These are phyloP conservation scores for Pisolithus marmoratus DNA, from an alignment of 768 basidiomycete genomes.

Conservation along the genomic window DNA sequence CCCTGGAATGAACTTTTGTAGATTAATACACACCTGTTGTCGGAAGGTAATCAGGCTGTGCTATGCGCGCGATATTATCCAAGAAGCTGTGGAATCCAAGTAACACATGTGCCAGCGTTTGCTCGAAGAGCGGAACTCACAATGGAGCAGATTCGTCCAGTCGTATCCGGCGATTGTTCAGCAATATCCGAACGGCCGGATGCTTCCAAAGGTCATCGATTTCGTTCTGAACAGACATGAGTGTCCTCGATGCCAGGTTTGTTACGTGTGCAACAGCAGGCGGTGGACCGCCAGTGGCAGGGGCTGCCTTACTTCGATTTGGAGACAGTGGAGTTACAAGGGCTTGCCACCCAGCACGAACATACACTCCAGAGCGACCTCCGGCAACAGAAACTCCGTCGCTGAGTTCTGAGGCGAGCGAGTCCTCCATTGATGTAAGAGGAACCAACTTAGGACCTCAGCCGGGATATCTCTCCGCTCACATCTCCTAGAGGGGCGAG, in stretches of 20 bases:
- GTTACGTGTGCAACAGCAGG: slow-evolving; percentile 38
- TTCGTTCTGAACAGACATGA: slow-evolving; percentile 44
- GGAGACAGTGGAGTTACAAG: slow-evolving; percentile 39
- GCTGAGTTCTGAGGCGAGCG: slow-evolving; percentile 62
- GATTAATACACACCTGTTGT: slow-evolving; percentile 45
- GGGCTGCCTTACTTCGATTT: slow-evolving; percentile 38
- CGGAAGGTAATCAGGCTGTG: slow-evolving; percentile 65
- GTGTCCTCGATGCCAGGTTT: slow-evolving; percentile 49
- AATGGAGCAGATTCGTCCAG: slow-evolving; percentile 74
- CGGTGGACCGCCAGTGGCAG: slow-evolving; percentile 25
- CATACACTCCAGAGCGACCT: slow-evolving; percentile 57
- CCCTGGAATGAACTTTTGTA: slow-evolving; percentile 1
- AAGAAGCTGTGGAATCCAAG: slow-evolving; percentile 49
- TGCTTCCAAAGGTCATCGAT: slow-evolving; percentile 67
- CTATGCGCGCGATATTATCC: slow-evolving; percentile 56
- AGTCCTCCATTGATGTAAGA: slow-evolving; percentile 60
- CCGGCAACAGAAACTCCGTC: slow-evolving; percentile 58
- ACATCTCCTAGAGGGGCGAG: slow-evolving; percentile 29
- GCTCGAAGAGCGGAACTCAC: slow-evolving; percentile 35
- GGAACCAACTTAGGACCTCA: slow-evolving; percentile 57
- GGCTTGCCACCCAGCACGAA: slow-evolving; percentile 70
- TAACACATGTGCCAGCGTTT: not conserved
- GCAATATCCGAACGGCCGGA: slow-evolving; percentile 52
- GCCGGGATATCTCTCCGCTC: slow-evolving; percentile 41
- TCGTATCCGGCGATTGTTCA: slow-evolving; percentile 53